phyloP scores from a whole-genome alignment of 1,139 yeast species.

The Yamadazyma atmosphaerica region DNA sequence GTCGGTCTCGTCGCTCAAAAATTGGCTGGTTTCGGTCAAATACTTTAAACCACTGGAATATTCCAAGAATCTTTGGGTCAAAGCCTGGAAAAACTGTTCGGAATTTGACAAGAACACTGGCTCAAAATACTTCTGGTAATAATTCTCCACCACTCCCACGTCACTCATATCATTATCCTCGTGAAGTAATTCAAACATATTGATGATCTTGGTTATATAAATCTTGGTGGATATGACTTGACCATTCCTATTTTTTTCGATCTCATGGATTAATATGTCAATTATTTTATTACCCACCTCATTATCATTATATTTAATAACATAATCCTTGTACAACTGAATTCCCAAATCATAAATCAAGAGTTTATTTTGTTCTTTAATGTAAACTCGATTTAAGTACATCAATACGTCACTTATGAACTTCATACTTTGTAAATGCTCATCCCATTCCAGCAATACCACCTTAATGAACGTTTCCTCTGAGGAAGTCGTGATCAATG shows the following conservation, averaged over 20 bases:
- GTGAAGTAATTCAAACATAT: slow-evolving; percentile 63
- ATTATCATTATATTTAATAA: slow-evolving; percentile 41
- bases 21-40: slow-evolving; percentile 49
- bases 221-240: slow-evolving; percentile 50
- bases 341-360: slow-evolving; percentile 77
- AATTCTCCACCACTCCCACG: slow-evolving; percentile 45
- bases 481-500: slow-evolving; percentile 11
- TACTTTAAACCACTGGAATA: slow-evolving; percentile 32
- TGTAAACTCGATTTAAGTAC: slow-evolving; percentile 85
- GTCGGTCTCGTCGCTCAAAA: slow-evolving; percentile 60
- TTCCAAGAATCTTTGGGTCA: slow-evolving; percentile 27
- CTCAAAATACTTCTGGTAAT: slow-evolving; percentile 67
- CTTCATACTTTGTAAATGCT: slow-evolving; percentile 72
- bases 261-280: slow-evolving; percentile 53
- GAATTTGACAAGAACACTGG: slow-evolving; percentile 60
- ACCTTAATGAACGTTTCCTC: slow-evolving; percentile 45
- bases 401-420: slow-evolving; percentile 83
- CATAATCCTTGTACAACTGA: slow-evolving; percentile 50
- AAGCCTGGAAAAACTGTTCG: slow-evolving; percentile 51
- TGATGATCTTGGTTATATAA: slow-evolving; percentile 59
- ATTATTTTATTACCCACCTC: slow-evolving; percentile 55
- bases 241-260: slow-evolving; percentile 61
- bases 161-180: slow-evolving; percentile 34
- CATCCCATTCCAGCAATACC: slow-evolving; percentile 66
- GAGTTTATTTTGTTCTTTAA: slow-evolving; percentile 67